Evolutionary conservation across 345 rosid genomes (phyloP), one percentile per base, ranked within the genome.

Genomic region (Garcia nutans): DNA sequence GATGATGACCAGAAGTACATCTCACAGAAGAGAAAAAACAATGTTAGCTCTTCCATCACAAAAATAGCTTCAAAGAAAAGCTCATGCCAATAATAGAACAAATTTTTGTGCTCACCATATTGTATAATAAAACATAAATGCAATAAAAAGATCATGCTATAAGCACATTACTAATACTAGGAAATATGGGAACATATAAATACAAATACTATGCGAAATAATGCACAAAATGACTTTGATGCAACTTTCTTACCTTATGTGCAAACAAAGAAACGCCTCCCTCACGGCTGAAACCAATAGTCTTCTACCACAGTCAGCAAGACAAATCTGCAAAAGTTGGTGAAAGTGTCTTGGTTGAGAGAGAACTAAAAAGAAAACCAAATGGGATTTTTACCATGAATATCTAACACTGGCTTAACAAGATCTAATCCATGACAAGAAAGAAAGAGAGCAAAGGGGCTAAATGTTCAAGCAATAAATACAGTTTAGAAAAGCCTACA

Each of bases 1-100:
- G 97, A 87, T 75, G 83, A 88, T 84, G 90, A 76, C 86, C 89
- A 65, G 84, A 91, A 89, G 93, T 84, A 72, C 98, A 89, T 96
- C 99, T 96, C 99, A 93, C 86, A 91, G 85, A 92, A 91, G 96
- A 91, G 94, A 89, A 90, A 85, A 88, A 84, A 84, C 90, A 93
- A 87, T 93, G 94, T 96, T 86, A 93, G 91, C 72, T 93, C 88
- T 73, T 86, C 77, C 49, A 74, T 52, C 77, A 80, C 15, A 0
- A 63, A 2, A 67, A 10, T 22, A 52, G 47, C 63, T 71, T n/a
- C 12, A 42, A 56, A 42, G 3, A 44, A 50, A 22, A 33, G 7
- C 20, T 37, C 13, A 26, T 0, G 28, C 54, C 13, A 9, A 9
- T 8, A 54, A 57, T 20, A 50, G 19, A 10, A 19, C 41, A 24